phyloP scores from a whole-genome alignment of 2,329 filamentous ascomycete genomes.

The Fusarium annulatum region DNA sequence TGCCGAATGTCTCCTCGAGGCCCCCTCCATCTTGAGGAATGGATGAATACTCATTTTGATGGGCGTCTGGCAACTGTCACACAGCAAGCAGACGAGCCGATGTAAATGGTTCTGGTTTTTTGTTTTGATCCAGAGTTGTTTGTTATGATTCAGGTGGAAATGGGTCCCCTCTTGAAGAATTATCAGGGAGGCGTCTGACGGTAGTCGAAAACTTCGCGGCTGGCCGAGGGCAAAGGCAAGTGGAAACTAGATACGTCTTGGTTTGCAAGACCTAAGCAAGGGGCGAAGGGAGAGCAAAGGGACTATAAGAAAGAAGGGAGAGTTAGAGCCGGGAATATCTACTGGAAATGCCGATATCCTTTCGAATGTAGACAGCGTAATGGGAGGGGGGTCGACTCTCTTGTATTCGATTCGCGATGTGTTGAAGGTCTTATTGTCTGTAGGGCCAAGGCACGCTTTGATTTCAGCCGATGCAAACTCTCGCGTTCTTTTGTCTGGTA shows the following conservation, averaged over 20 bases:
- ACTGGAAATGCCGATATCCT: conserved; percentile 32
- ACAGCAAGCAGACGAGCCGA: conserved; percentile 17
- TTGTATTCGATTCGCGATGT: conserved; percentile 46
- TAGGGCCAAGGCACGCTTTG: conserved; percentile 35
- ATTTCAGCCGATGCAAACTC: conserved; percentile 43
- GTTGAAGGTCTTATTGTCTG: conserved; percentile 39
- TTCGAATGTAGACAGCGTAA: conserved; percentile 37
- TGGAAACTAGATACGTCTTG: conserved; percentile 22
- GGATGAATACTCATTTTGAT: conserved; percentile 38
- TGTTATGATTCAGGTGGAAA: conserved; percentile 43
- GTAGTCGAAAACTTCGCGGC: conserved; percentile 17
- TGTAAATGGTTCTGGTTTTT: conserved; percentile 20
- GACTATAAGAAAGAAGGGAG: conserved; percentile 45
- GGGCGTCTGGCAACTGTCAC: conserved; percentile 5
- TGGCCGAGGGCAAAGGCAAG: conserved; percentile 25
- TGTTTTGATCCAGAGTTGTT: conserved; percentile 46
- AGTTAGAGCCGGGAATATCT: conserved; percentile 29
- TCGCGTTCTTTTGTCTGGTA: conserved; percentile 46
- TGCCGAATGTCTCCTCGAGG: conserved; percentile 5
- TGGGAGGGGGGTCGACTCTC: conserved; percentile 45
- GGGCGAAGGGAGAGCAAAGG: conserved; percentile 39
- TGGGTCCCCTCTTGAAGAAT: conserved; percentile 37
- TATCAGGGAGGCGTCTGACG: conserved; percentile 29
- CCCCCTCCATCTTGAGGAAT: conserved; percentile 33
- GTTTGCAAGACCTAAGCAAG: conserved; percentile 22